Evolutionary conservation across 2,329 filamentous ascomycete species (phyloP), one percentile per base, ranked within the genome.

Genomic region (Tolypocladium sp.): DNA sequence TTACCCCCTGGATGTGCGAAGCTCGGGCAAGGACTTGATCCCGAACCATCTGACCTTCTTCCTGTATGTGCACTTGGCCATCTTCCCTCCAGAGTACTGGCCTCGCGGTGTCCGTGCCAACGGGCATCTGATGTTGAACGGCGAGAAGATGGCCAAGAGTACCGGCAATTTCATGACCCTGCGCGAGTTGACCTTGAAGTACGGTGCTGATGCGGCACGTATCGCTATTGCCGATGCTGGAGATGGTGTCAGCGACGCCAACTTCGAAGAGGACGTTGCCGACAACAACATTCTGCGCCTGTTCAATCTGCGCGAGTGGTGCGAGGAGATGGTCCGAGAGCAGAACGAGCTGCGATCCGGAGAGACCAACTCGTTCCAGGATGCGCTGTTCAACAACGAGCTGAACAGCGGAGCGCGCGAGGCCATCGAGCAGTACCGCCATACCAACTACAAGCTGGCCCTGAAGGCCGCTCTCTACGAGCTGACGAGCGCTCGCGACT

Each of bases 71-170:
- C 94, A 97, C 74, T 75, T 94, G 64, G 94, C 94, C 13, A 82
- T 99, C 51, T 97, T 97, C 81, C 84, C 87, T 15, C 83, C 84
- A 60, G 85, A 93, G 73, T 95, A 92, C 79, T 97, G 93, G 92
- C 94, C 94, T 13, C 83, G 83, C 57, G 87, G 87, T 63, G 82
- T 97, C 65, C 89, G 94, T 64, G 87, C 90, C 63, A 99, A 99
- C 70, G 94, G 94, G 1, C 93, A 97, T 76, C 77, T 97, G 68
- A 85, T 96, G 74, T 81, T 99, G 64, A 99, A 99, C 72, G 93
- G 93, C 56, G 91, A 96, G 72, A 99, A 99, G 83, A 99, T 99
- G 94, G 89, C 87, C 73, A 99, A 99, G 80, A 93, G 89, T 58
- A 97, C 92, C 0, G 94, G 94, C 63, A 99, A 97, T 78, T 99